Conservation (phyloP, 140 eudicot genomes). For the Stevia rebaudiana region DNA sequence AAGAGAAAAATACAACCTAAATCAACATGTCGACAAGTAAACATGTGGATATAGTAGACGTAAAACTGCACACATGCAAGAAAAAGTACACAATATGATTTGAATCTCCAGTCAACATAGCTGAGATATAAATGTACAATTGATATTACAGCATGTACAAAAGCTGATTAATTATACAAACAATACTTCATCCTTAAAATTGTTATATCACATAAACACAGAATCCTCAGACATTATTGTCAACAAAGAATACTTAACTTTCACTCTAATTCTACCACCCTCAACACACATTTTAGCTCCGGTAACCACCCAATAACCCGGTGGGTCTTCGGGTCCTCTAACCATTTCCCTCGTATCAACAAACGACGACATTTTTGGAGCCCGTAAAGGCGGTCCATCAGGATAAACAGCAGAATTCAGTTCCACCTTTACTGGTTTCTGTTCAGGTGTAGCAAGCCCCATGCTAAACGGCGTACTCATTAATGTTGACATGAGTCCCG, state of each 20-base stretch:
- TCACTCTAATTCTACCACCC: constrained; percentile 65
- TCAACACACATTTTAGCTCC: constrained; percentile 93
- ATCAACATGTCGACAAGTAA: neutral
- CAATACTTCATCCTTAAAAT: neutral
- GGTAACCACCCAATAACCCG: constrained; percentile 96
- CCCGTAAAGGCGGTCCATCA: constrained; percentile 67
- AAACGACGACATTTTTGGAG: constrained; percentile 61
- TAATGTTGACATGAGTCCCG: constrained; percentile 77
- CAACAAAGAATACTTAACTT: constrained; percentile 79
- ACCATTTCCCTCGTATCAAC: constrained; percentile 89
- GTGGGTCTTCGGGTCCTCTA: constrained; percentile 92
- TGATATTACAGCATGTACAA: constrained; percentile 23
- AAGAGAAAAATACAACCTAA: neutral
- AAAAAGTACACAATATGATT: constrained; percentile 1
- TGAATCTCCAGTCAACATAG: constrained; percentile 17
- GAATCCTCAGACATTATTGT: constrained; percentile 75
- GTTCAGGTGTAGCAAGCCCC: constrained; percentile 44
- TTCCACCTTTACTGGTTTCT: constrained; percentile 57
- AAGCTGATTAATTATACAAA: constrained; percentile 12
- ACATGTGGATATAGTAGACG: neutral
- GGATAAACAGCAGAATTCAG: constrained; percentile 89
- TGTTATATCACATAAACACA: constrained; percentile 37
- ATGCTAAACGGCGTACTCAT: constrained; percentile 78
- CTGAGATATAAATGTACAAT: constrained; percentile 21
- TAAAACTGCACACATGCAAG: neutral